phyloP scores from a whole-genome alignment of 2,329 filamentous ascomycete genomes.

The Fusarium neocosmosporiellum region DNA sequence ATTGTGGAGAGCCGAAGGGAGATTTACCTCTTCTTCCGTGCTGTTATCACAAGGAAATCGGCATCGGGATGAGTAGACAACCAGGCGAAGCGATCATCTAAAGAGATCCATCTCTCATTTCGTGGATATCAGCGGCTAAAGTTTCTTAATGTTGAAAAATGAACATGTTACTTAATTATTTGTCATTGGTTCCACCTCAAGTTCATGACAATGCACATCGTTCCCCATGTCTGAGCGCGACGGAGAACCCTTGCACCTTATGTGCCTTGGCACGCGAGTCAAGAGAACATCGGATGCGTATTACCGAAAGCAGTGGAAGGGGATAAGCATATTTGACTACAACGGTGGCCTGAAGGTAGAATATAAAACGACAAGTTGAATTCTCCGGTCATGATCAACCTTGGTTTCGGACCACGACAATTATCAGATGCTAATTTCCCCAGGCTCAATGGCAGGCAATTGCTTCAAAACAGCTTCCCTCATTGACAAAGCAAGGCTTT shows the following conservation, averaged over 20 bases:
- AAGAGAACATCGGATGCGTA: background rate
- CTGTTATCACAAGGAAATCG: background rate
- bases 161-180: background rate
- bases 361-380: background rate
- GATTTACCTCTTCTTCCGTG: background rate
- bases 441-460: background rate
- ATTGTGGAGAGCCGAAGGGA: background rate
- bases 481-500: background rate
- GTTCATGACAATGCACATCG: background rate
- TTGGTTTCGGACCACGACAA: background rate
- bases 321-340: accelerated
- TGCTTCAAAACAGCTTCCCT: background rate
- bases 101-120: background rate
- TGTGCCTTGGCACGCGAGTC: background rate
- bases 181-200: background rate
- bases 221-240: background rate
- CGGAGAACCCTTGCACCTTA: background rate
- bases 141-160: background rate
- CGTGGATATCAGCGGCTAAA: background rate
- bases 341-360: background rate
- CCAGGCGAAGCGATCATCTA: background rate
- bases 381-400: background rate
- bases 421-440: background rate
- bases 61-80: background rate
- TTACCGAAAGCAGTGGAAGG: background rate